Evolutionary conservation across 108 stramenopile genomes (phyloP).

Genomic region (Nannochloropsis salina): DNA sequence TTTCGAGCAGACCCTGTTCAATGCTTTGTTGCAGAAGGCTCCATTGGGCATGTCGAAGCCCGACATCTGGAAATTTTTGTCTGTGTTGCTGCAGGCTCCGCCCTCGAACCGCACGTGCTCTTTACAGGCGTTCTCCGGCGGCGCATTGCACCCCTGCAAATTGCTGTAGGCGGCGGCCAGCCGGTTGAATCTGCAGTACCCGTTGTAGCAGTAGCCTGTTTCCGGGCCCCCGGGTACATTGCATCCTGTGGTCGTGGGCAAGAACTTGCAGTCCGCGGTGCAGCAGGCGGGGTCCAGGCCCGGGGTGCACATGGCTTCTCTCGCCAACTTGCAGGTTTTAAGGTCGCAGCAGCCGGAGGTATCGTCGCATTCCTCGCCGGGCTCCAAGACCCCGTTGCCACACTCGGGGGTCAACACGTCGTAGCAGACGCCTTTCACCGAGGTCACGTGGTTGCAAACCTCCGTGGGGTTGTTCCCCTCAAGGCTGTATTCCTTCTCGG

Average conservation of each 20-base stretch:
- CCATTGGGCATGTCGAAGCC: slow-evolving; percentile 8
- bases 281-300: slow-evolving; percentile 16
- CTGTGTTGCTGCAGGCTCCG: not conserved
- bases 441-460: slow-evolving; percentile 22
- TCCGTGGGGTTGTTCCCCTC: slow-evolving; percentile 24
- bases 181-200: not conserved
- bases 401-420: slow-evolving; percentile 27
- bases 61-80: not conserved
- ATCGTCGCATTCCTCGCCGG: slow-evolving; percentile 45
- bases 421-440: slow-evolving; percentile 27
- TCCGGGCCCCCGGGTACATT: not conserved
- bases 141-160: not conserved
- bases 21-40: not conserved
- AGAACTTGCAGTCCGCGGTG: not conserved
- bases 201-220: slow-evolving; percentile 17
- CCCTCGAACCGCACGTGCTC: not conserved
- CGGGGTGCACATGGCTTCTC: slow-evolving; percentile 27
- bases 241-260: not conserved
- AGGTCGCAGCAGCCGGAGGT: slow-evolving; percentile 35
- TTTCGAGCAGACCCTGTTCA: not conserved
- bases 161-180: not conserved
- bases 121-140: not conserved
- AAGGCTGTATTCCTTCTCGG: slow-evolving; percentile 15
- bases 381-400: slow-evolving; percentile 35
- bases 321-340: slow-evolving; percentile 27